Evolutionary conservation across 345 rosid genomes (phyloP), one percentile per base, ranked within the genome.

Genomic region (Ailanthus altissimus): DNA sequence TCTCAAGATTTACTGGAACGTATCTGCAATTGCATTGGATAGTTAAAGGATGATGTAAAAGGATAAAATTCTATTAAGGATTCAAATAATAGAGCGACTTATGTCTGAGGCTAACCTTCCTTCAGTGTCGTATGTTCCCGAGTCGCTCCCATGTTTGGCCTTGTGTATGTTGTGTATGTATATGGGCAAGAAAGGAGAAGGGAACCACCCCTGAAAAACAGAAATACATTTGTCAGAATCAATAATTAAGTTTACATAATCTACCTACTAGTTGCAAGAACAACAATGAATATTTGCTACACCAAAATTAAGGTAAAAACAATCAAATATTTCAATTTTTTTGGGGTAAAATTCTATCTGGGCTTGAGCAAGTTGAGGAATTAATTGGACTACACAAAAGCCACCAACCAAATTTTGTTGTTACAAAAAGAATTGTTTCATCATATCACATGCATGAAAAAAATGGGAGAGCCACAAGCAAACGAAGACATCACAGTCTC

Each of bases 61-160:
- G 38, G 54, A 13, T 46, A 25, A 23, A 49, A 20, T 10, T 43
- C 18, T 13, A 2, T 26, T 15, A 15, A 47, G 43, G 43, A 57
- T 50, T 50, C 11, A 21, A 15, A 12, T 32, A n/a, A 54, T 23
- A 12, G 45, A 26, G 15, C 3, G 5, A 26, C 0, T 42, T 23
- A 8, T 4, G 15, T 11, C 3, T 50, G 36, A 13, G n/a, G 3
- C 38, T 20, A 58, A 88, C 94, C 98, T 89, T 81, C 98, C 97
- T 85, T 93, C 97, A 0, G 87, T 86, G 82, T 93, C 98, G 42
- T 90, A 90, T 13, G 86, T 80, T 23, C 85, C 88, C 0, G 89
- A 83, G 67, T 87, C 98, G 43, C 98, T 91, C 13, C 98, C 95
- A 12, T 93, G 97, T 81, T 90, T 91, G 70, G 82, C 84, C 80